Evolutionary conservation across 768 basidiomycete genomes (phyloP).

Genomic region (Leccinum sublutescens): DNA sequence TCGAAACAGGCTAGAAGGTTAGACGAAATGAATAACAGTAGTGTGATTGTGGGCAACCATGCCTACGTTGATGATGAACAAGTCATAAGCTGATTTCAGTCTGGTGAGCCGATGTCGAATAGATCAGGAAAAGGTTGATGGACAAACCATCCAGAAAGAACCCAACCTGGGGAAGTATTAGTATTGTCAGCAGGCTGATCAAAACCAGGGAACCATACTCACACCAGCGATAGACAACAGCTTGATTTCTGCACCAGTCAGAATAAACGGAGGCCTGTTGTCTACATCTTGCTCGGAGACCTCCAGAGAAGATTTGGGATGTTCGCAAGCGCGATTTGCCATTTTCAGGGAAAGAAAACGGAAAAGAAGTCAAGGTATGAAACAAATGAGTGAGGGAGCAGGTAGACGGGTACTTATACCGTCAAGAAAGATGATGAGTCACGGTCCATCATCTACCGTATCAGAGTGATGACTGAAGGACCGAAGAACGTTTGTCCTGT

Average conservation of each 20-base stretch:
- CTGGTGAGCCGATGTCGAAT: conserved; percentile 3
- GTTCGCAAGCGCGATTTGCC: conserved; percentile 1
- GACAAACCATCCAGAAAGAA: conserved; percentile 68
- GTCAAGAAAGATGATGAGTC: no score
- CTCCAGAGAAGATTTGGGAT: conserved; percentile 19
- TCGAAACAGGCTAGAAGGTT: conserved; percentile 52
- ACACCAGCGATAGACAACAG: conserved; percentile 62
- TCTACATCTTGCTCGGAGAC: conserved; percentile 29
- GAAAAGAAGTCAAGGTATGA: background rate
- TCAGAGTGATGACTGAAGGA: background rate
- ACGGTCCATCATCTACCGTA: background rate
- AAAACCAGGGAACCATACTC: conserved; percentile 16
- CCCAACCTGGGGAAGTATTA: conserved; percentile 45
- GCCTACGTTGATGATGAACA: conserved; percentile 68
- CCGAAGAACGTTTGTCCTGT: conserved; percentile 13
- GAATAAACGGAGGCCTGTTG: conserved; percentile 37
- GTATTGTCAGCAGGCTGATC: background rate
- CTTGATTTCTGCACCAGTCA: conserved; percentile 52
- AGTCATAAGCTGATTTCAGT: conserved; percentile 55
- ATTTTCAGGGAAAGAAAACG: conserved; percentile 5
- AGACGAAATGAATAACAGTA: background rate
- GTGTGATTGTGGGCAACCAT: background rate
- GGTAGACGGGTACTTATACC: conserved; percentile 1
- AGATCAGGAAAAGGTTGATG: background rate
- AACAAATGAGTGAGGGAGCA: background rate